Base-by-base conservation (phyloP, 164 flowering plant genomes). In the Vitis rupestris region DNA sequence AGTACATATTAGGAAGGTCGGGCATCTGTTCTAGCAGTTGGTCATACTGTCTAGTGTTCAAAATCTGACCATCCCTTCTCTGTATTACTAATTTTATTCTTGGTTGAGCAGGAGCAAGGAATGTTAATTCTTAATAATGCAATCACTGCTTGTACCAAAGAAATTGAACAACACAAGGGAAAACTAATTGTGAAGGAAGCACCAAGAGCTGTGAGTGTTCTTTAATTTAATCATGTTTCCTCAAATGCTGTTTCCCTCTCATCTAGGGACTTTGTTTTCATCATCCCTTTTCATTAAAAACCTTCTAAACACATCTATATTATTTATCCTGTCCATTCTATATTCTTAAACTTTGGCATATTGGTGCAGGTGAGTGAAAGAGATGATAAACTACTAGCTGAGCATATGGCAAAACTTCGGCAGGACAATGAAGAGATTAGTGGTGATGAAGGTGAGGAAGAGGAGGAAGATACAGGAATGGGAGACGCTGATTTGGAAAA, bases 391-490 rank as follows among this genome's bases (percentile, higher is more conserved):
- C 75, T 88, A 50, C 89, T 91, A 10, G 85, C 85, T 2, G 98
- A 94, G 74, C 86, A 82, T 74, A 84, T 94, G 94, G 84, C 77
- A 19, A 87, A 91, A 80, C 83, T 92, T 11, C 66, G 81, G 3
- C 66, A 74, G 17, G 85, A 78, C 2, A 90, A 91, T 68, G 94
- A 86, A 69, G 99, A 94, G 82, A 72, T 85, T 12, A 78, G 87
- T 68, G 97, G 90, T 1, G 99, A 94, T 64, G 97, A 90, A 54
- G 93, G 75, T 50, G 88, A 90, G 31, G 98, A 90, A 71, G 97
- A 86, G 61, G 97, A 94, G 73, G 99, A 94, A 83, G 99, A 94
- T 70, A 87, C 90, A 0, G 99, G 97, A 8, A 85, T 91, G 96
- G 99, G 97, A 17, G 91, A 87, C 50, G 76, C 85, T 48, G 93